Base-by-base conservation (phyloP, 257 asterid species). In the Przewalskia tangutica region DNA sequence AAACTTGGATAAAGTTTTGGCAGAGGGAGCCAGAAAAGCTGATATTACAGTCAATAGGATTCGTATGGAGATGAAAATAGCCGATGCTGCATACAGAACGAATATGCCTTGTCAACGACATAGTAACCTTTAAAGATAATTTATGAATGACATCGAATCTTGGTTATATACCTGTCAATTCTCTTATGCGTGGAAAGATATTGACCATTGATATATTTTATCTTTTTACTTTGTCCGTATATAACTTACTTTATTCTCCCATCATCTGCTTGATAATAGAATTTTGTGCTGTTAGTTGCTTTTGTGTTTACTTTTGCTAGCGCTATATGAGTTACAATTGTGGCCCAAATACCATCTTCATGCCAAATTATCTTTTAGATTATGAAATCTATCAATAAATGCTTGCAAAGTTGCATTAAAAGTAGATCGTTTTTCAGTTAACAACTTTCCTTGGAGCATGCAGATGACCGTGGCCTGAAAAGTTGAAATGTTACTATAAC, bases 11-110 rank as follows among this genome's bases (percentile, higher is more conserved):
- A n/a, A n/a, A n/a, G n/a, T n/a, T n/a, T n/a, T n/a, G n/a, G n/a
- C n/a, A n/a, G n/a, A n/a, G n/a, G n/a, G n/a, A n/a, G n/a, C n/a
- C n/a, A n/a, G n/a, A n/a, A n/a, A n/a, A n/a, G n/a, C n/a, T n/a
- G n/a, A n/a, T n/a, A n/a, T n/a, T n/a, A n/a, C n/a, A n/a, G n/a
- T n/a, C n/a, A n/a, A n/a, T n/a, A n/a, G n/a, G n/a, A n/a, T n/a
- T n/a, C n/a, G n/a, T n/a, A n/a, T n/a, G n/a, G n/a, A 83, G 95
- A 87, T 86, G 87, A 87, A 64, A 60, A 81, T 77, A 71, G 76
- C 32, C 0, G 27, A n/a, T 50, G 59, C 59, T 56, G 60, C 79
- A 44, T 65, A 14, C 38, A 23, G 83, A 81, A 65, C 3, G 10
- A 23, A 42, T n/a, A 70, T 18, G 13, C 3, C 50, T 34, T 46